These are phyloP conservation scores for Chenopodium berlandieri DNA, from an alignment of 148 eudicot genomes.

Conservation along the genomic window DNA sequence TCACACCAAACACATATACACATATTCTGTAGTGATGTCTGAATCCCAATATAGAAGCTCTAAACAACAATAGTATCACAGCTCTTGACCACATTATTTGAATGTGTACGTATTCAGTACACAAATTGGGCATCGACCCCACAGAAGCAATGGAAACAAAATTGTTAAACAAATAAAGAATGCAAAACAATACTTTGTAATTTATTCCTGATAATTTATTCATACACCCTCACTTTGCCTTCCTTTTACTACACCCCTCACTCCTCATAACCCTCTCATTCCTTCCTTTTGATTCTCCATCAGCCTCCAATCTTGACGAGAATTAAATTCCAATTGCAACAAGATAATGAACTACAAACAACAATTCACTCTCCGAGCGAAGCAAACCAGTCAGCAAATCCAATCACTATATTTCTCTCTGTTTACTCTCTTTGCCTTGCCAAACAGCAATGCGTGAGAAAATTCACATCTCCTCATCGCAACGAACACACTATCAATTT, in stretches of 20 bases:
- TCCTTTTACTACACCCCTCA: neutral
- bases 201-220: neutral
- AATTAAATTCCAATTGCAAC: neutral
- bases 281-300: neutral
- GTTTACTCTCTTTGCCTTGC: neutral
- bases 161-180: neutral
- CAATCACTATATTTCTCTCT: neutral
- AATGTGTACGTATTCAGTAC: neutral
- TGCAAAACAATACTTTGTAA: neutral
- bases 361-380: neutral
- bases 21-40: neutral
- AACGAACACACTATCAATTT: neutral
- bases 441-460: neutral
- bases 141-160: neutral
- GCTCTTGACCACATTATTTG: neutral
- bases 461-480: neutral
- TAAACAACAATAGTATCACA: neutral
- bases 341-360: neutral
- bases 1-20: neutral
- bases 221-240: neutral
- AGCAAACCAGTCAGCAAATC: neutral
- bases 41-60: neutral
- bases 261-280: neutral
- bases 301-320: neutral
- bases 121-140: neutral